Conservation (phyloP, 495 filamentous ascomycete genomes). For the Aspergillus indologenus region DNA sequence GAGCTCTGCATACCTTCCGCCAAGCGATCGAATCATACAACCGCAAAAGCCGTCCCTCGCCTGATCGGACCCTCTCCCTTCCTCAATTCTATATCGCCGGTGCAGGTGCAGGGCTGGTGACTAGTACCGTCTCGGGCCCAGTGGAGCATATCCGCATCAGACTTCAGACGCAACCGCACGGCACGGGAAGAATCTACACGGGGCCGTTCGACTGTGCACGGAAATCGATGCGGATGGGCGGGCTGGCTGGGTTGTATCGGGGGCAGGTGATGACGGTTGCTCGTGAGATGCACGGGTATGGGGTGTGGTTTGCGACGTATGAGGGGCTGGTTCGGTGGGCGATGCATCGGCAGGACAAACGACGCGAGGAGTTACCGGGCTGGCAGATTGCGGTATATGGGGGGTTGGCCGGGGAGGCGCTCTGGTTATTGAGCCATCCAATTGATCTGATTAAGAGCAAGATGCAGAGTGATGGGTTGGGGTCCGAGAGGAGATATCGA, state of each 20-base stretch:
- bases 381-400: conserved; percentile 15
- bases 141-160: conserved; percentile 89
- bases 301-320: conserved; percentile 13
- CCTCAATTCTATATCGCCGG: conserved; percentile 75
- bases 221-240: conserved; percentile 65
- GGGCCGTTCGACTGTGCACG: conserved; percentile 55
- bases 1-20: conserved; percentile 79
- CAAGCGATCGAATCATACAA: conserved; percentile 15
- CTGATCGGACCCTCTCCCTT: conserved; percentile 48
- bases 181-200: neutral
- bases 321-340: neutral
- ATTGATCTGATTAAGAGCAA: conserved; percentile 92
- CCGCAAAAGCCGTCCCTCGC: neutral
- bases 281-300: conserved; percentile 11
- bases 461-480: conserved; percentile 88
- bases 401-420: conserved; percentile 64
- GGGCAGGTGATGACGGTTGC: conserved; percentile 58
- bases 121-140: conserved; percentile 70
- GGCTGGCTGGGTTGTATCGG: conserved; percentile 68
- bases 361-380: neutral
- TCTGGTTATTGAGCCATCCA: conserved; percentile 83
- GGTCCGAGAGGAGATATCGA: conserved; percentile 50
- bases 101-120: conserved; percentile 77
- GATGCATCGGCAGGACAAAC: neutral
- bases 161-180: conserved; percentile 56